Conservation (phyloP, 2,329 filamentous ascomycete genomes). For the Teratosphaeriaceae sp. region DNA sequence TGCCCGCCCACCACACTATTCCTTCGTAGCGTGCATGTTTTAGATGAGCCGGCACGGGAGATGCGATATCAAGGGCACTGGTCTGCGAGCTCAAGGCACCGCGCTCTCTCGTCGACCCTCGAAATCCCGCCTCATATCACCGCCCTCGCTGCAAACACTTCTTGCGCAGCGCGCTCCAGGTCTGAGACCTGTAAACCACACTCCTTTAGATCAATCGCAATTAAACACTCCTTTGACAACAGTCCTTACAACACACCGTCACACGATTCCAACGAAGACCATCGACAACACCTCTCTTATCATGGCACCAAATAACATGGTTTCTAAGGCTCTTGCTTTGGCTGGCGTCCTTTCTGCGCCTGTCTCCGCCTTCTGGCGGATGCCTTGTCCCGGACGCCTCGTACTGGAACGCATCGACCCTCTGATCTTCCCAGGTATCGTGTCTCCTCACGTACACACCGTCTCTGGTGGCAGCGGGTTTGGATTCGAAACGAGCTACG, state of each 20-base stretch:
- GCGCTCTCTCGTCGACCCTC: no score
- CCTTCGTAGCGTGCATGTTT: not conserved
- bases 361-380: conserved; percentile 62
- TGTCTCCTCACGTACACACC: conserved; percentile 60
- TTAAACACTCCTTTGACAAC: conserved; percentile 4
- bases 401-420: conserved; percentile 59
- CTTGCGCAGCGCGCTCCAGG: conserved; percentile 9
- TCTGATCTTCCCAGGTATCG: conserved; percentile 55
- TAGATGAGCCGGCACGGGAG: not conserved
- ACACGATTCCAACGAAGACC: not conserved
- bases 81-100: not conserved
- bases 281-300: not conserved
- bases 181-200: conserved; percentile 9
- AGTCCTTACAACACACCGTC: not conserved
- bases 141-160: not conserved
- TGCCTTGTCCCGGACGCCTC: conserved; percentile 59
- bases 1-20: no score
- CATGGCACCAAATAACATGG: conserved; percentile 7
- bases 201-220: conserved; percentile 5
- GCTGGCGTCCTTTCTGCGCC: conserved; percentile 29
- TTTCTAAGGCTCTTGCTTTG: conserved; percentile 12
- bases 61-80: not conserved
- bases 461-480: conserved; percentile 67
- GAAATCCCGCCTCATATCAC: no score
- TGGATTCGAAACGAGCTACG: conserved; percentile 53